A percentile compares a stretch with the other conserved stretches of the same genome.
Conservation (phyloP, 1,284 basidiomycete genomes). For the Ganoderma lingzhi region DNA sequence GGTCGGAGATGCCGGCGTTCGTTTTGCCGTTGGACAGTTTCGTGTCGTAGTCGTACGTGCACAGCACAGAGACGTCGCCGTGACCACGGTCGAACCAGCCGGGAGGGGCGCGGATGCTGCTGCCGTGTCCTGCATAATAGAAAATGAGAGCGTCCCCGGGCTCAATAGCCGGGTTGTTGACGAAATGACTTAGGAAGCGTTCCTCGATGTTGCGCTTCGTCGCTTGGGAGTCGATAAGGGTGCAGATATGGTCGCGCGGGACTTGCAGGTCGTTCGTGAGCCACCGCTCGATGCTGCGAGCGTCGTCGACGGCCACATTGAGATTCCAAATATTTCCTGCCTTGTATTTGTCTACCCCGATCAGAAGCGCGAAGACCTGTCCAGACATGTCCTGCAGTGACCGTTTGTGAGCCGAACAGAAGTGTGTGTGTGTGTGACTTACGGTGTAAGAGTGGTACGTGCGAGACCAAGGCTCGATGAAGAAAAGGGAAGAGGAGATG, state of each 20-base stretch:
- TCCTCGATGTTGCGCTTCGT: conserved; percentile 67
- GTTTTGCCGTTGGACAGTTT: conserved; percentile 48
- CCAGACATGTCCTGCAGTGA: conserved; percentile 45
- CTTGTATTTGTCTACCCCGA: conserved; percentile 72
- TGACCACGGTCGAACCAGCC: conserved; percentile 59
- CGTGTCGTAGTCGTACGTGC: conserved; percentile 68
- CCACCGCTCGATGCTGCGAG: conserved; percentile 62
- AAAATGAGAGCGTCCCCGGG: conserved; percentile 68
- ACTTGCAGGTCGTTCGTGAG: conserved; percentile 61
- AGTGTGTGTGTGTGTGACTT: background rate
- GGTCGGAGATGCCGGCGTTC: conserved; percentile 64
- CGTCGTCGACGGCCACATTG: conserved; percentile 67
- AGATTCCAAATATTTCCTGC: conserved; percentile 71
- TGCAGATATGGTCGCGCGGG: conserved; percentile 62
- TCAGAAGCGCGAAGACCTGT: conserved; percentile 66
- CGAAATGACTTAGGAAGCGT: conserved; percentile 62
- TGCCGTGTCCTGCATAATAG: conserved; percentile 76
- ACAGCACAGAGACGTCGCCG: conserved; percentile 62
- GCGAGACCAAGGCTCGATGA: conserved; percentile 1
- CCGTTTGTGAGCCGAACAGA: background rate
- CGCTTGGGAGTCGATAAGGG: conserved; percentile 63
- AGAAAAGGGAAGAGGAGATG: conserved; percentile 1
- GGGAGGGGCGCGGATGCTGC: conserved; percentile 57
- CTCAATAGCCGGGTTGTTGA: conserved; percentile 64
- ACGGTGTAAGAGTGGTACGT: background rate